Base-by-base conservation (phyloP, 2,329 filamentous ascomycete genomes). In the Monilinia fructigena region DNA sequence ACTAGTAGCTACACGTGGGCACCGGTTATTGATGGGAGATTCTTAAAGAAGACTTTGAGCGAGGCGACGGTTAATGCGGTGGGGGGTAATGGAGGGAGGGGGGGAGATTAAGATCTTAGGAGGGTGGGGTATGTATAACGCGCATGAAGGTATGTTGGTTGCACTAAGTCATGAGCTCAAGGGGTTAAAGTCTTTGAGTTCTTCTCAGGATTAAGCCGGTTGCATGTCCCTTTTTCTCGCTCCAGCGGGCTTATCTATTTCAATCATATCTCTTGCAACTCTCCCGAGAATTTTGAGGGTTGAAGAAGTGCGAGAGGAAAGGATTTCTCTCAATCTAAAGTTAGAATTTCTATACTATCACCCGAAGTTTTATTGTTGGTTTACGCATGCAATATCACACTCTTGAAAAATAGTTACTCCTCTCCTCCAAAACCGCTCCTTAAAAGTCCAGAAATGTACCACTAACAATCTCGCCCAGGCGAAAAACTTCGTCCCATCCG, bases 1-100 rank as follows among this genome's bases (percentile, higher is more conserved):
- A 85, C 85, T 0, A 82, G 79, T 26, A 83, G 81, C 0, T 88
- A 83, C 72, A 85, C 82, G 0, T 88, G 85, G 84, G 83, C 82
- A 0, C 86, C 86, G 0, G 84, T 88, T 11, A 81, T 88, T 66
- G 86, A 88, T 70, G 81, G 79, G 12, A 72, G 67, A 0, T 87
- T 88, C 71, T 76, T 89, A 55, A 76, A 72, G 1, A 74, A 79
- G 65, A 55, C 77, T 78, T 23, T 89, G 2, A 83, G 80, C 3
- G 69, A 79, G 1, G 81, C 80, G 0, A 76, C 81, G 0, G 69
- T 71, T 0, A 65, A 59, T 59, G 63, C 53, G 7, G n/a, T 20
- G 7, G 31, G n/a, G 26, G 58, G 45, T 12, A 4, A 7, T 26
- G 63, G 54, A 1, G 63, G 63, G 2, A 74, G 72, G 4, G 75